Evolutionary conservation across 305 asterid genomes (phyloP).

Genomic region (Fraxinus xanthoxyloides): DNA sequence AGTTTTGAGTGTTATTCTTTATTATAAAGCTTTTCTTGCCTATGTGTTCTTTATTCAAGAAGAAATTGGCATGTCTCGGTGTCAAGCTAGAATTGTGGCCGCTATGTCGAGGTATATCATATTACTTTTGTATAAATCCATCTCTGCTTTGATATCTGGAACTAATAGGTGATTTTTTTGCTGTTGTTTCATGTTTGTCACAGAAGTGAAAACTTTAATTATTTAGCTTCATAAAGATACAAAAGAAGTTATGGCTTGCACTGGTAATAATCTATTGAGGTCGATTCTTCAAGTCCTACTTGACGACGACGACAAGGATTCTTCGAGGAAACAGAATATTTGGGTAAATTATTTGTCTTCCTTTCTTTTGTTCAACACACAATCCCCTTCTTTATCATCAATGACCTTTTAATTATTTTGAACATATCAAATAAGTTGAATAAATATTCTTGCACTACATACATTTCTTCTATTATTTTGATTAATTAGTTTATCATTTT

Average conservation of each 20-base stretch:
- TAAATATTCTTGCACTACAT: too few relatives aligned
- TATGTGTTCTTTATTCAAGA: too few relatives aligned
- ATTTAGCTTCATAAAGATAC: constrained; percentile 35
- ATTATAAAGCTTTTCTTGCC: too few relatives aligned
- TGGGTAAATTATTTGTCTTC: constrained; percentile 28
- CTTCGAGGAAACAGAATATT: constrained; percentile 33
- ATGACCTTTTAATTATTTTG: not conserved
- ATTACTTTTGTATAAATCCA: too few relatives aligned
- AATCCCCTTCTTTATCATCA: not conserved
- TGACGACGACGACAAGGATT: constrained; percentile 26
- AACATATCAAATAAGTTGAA: not conserved
- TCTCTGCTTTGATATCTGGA: too few relatives aligned
- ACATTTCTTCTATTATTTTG: too few relatives aligned
- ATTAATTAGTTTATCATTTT: not conserved
- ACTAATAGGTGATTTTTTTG: not conserved
- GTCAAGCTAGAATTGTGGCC: too few relatives aligned
- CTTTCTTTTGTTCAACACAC: not conserved
- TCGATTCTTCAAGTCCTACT: constrained; percentile 51
- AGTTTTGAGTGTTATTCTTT: not conserved
- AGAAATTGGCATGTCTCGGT: too few relatives aligned
- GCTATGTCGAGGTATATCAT: too few relatives aligned
- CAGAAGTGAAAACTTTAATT: not conserved
- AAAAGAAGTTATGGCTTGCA: constrained; percentile 45
- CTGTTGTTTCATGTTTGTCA: not conserved
- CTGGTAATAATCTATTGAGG: constrained; percentile 39